Conservation (phyloP, 768 basidiomycete species). For the Naganishia vishniacii region DNA sequence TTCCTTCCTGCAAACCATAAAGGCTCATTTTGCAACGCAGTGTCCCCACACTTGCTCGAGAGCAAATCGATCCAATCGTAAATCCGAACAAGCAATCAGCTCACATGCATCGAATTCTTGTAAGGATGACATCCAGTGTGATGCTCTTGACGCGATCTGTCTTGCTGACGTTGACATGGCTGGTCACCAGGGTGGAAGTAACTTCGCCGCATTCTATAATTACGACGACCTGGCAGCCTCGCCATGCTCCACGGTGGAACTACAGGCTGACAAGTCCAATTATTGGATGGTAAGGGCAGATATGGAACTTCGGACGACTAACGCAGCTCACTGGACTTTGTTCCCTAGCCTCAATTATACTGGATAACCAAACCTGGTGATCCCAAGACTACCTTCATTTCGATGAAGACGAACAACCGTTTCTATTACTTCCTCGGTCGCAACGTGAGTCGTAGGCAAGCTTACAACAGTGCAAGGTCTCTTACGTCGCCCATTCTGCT, state of each 20-base stretch:
- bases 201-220: constrained; percentile 15
- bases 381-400: constrained; percentile 1
- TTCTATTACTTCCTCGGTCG: constrained; percentile 17
- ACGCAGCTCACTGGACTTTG: too few species aligned
- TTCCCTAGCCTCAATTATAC: constrained; percentile 27
- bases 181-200: constrained; percentile 10
- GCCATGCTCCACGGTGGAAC: constrained; percentile 27
- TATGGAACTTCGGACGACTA: too few species aligned
- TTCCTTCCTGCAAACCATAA: background rate
- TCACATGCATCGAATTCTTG: constrained; percentile 45
- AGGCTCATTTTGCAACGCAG: constrained; percentile 16
- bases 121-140: background rate
- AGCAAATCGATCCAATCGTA: constrained; percentile 42
- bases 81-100: constrained; percentile 32
- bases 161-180: background rate
- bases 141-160: too few species aligned
- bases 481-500: background rate
- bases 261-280: constrained; percentile 32
- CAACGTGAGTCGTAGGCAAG: background rate
- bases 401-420: constrained; percentile 4
- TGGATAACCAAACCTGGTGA: constrained; percentile 13
- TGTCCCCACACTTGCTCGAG: constrained; percentile 33
- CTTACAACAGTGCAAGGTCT: background rate
- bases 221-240: background rate
- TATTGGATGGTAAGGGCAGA: constrained; percentile 30